A percentile compares a stretch with the other conserved stretches of the same genome.
These are phyloP conservation scores for Forsythia suspensa DNA, from an alignment of 257 asterid species.

Conservation along the genomic window DNA sequence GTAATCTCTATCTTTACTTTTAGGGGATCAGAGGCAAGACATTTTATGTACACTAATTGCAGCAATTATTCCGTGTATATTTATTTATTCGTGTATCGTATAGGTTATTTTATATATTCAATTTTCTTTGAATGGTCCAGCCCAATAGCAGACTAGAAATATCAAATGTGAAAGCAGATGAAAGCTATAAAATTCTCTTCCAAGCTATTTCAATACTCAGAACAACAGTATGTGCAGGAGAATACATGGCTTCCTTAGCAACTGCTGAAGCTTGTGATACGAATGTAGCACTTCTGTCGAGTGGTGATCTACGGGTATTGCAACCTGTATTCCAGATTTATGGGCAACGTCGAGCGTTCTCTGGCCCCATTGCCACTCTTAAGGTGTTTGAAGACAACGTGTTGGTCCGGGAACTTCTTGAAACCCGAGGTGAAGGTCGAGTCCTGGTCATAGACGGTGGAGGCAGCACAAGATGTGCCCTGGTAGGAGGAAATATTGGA, in stretches of 20 bases:
- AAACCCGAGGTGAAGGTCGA: conserved; percentile 69
- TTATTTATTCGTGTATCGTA: not conserved
- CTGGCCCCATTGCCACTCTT: conserved; percentile 70
- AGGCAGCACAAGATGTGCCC: conserved; percentile 81
- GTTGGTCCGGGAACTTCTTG: conserved; percentile 69
- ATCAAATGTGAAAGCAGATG: not conserved
- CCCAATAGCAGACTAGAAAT: not conserved
- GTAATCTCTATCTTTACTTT: too few relatives aligned
- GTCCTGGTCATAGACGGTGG: conserved; percentile 85
- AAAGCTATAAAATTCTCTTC: not conserved
- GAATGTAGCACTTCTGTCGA: conserved; percentile 51
- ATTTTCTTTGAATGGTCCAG: not conserved
- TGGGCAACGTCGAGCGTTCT: conserved; percentile 66
- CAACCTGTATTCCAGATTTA: conserved; percentile 76
- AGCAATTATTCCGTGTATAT: too few relatives aligned
- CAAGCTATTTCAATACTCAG: not conserved
- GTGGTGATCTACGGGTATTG: conserved; percentile 69
- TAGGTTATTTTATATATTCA: not conserved
- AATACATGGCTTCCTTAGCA: conserved; percentile 66
- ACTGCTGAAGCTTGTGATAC: conserved; percentile 86
- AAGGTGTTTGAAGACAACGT: conserved; percentile 87
- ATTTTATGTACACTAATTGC: not conserved
- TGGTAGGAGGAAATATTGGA: conserved; percentile 76
- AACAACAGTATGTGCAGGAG: conserved; percentile 17
- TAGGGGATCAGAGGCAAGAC: not conserved